phyloP scores from a whole-genome alignment of 2,329 filamentous ascomycete species.

The Colletotrichum liriopes region DNA sequence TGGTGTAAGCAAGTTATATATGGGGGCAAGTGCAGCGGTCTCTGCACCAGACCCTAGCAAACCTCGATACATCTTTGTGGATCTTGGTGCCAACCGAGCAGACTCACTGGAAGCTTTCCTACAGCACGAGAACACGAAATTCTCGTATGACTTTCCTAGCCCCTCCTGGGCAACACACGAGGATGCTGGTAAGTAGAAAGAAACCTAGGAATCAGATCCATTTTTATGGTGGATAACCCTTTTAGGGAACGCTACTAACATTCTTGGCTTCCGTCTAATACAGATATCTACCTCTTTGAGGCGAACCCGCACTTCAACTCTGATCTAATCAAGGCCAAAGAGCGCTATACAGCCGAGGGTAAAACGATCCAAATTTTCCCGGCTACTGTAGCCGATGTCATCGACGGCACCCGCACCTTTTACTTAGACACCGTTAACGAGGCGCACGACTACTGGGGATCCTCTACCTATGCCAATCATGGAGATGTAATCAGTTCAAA shows the following conservation, averaged over 20 bases:
- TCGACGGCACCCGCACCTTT: not conserved
- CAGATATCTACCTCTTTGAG: not conserved
- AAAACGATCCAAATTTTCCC: not conserved
- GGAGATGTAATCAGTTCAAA: not conserved
- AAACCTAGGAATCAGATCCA: too few species aligned
- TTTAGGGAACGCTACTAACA: too few species aligned
- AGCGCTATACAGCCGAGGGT: not conserved
- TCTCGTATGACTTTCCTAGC: not conserved
- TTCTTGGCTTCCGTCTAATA: not conserved
- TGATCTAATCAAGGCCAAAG: not conserved
- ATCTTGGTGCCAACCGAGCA: not conserved
- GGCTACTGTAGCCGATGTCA: not conserved
- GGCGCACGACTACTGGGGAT: not conserved
- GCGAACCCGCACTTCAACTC: constrained; percentile 1
- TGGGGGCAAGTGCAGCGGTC: not conserved
- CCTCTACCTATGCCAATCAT: not conserved
- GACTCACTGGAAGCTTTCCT: not conserved
- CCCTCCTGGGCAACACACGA: not conserved
- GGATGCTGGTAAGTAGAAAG: not conserved
- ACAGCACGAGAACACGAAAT: not conserved
- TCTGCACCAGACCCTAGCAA: too few species aligned
- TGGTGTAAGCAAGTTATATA: not conserved
- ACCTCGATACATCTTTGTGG: not conserved
- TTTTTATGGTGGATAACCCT: too few species aligned
- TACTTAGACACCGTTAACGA: not conserved